Conservation (phyloP, 2,329 filamentous ascomycete genomes). For the Pyrenochaeta sp. region DNA sequence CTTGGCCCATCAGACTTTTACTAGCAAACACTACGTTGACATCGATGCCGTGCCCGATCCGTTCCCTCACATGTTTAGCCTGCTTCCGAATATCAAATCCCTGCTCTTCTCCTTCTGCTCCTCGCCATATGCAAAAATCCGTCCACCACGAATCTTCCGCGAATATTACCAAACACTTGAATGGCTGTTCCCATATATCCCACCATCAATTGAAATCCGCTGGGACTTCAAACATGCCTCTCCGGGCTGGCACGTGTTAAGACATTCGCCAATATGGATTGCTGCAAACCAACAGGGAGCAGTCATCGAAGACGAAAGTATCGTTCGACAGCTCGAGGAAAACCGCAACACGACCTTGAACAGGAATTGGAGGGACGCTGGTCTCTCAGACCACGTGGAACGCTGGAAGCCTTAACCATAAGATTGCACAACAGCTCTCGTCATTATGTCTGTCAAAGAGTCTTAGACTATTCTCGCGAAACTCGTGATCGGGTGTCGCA, state of each 20-base stretch:
- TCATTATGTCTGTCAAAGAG: no score
- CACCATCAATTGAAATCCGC: constrained; percentile 1
- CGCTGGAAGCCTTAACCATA: no score
- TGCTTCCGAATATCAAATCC: constrained; percentile 13
- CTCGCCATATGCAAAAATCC: background rate
- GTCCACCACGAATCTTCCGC: background rate
- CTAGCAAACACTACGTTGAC: constrained; percentile 1
- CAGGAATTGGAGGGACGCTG: no score
- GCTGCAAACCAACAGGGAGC: constrained; percentile 5
- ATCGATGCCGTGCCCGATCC: constrained; percentile 3
- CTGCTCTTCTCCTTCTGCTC: constrained; percentile 12
- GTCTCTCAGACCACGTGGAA: no score
- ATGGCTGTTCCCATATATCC: constrained; percentile 9
- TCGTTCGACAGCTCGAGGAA: no score
- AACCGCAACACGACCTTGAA: no score
- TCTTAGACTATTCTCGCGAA: no score
- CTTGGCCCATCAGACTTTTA: constrained; percentile 6
- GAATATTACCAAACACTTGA: constrained; percentile 5
- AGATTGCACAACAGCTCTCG: no score
- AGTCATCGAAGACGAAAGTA: no score
- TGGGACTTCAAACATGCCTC: constrained; percentile 3
- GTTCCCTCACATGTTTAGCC: constrained; percentile 11
- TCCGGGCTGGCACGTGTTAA: no score
- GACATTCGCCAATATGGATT: constrained; percentile 12
- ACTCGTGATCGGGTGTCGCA: no score